Percentiles rank a stretch among this genome's conserved stretches.
These are phyloP conservation scores for Hypoxylon sp. DNA, from an alignment of 2,329 filamentous ascomycete genomes.

Conservation along the genomic window DNA sequence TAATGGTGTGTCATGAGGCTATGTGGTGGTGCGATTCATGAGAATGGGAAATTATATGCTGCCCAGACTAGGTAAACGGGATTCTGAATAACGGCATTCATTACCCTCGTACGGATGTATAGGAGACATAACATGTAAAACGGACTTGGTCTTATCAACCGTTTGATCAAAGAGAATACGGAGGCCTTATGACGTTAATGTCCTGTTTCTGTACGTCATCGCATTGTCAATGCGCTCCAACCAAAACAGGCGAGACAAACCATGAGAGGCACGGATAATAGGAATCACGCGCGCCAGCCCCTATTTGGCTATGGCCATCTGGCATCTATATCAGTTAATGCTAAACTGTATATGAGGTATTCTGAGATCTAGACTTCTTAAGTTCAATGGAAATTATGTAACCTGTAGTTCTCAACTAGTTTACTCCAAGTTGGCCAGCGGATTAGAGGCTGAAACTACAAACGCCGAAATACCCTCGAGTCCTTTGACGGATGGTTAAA, in stretches of 20 bases:
- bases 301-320: not conserved
- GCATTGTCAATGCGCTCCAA: conserved; percentile 18
- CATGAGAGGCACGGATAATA: not conserved
- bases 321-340: not conserved
- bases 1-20: not conserved
- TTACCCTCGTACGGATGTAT: no score
- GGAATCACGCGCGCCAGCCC: not conserved
- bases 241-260: not conserved
- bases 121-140: no score
- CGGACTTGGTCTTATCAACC: not conserved
- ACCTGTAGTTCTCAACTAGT: not conserved
- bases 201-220: conserved; percentile 25
- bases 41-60: not conserved
- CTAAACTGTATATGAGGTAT: no score
- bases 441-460: not conserved
- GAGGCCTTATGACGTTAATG: no score
- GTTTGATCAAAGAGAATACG: conserved; percentile 6
- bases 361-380: no score
- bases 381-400: no score
- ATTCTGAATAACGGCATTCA: not conserved
- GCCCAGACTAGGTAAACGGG: not conserved
- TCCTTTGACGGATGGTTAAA: no score
- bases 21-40: not conserved
- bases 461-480: no score
- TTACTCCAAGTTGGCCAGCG: not conserved